These are phyloP conservation scores for Botryosphaeria agaves DNA, from an alignment of 2,329 filamentous ascomycete species.

Conservation along the genomic window DNA sequence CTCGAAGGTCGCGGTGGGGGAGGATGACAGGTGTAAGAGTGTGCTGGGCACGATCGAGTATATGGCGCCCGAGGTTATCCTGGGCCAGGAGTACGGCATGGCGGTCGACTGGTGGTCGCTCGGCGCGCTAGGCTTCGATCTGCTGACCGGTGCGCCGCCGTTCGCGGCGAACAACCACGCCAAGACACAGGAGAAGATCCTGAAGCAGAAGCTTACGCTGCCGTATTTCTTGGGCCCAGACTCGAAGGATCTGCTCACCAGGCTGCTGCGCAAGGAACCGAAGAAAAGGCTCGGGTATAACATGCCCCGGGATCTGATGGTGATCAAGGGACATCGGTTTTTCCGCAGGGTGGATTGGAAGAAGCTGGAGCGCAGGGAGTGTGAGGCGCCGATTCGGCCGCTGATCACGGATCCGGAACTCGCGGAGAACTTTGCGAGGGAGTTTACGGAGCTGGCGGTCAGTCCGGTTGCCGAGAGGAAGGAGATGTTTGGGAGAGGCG, in stretches of 20 bases:
- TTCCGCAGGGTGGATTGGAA: conserved; percentile 96
- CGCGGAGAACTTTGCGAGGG: conserved; percentile 88
- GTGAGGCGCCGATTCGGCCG: conserved; percentile 79
- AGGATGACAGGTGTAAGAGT: conserved; percentile 59
- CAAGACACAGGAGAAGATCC: conserved; percentile 91
- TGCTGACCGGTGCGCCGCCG: conserved; percentile 82
- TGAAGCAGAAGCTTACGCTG: conserved; percentile 75
- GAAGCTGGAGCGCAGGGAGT: conserved; percentile 61
- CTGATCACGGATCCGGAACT: conserved; percentile 90
- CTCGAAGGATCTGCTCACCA: conserved; percentile 82
- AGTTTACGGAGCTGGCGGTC: conserved; percentile 75
- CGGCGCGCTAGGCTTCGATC: conserved; percentile 77
- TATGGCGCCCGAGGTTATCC: conserved; percentile 93
- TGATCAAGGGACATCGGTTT: conserved; percentile 85
- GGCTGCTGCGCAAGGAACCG: conserved; percentile 82
- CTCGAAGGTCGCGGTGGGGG: conserved; percentile 78
- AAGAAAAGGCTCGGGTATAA: conserved; percentile 73
- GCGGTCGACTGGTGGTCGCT: conserved; percentile 98
- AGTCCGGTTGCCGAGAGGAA: conserved; percentile 43
- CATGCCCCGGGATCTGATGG: conserved; percentile 74
- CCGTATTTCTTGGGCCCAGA: conserved; percentile 86
- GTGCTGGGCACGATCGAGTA: conserved; percentile 93
- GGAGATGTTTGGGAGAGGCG: conserved; percentile 9
- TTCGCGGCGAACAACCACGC: conserved; percentile 83
- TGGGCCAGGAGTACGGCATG: conserved; percentile 77